Conservation (phyloP, 148 eudicot species). For the Chenopodium suecicum region DNA sequence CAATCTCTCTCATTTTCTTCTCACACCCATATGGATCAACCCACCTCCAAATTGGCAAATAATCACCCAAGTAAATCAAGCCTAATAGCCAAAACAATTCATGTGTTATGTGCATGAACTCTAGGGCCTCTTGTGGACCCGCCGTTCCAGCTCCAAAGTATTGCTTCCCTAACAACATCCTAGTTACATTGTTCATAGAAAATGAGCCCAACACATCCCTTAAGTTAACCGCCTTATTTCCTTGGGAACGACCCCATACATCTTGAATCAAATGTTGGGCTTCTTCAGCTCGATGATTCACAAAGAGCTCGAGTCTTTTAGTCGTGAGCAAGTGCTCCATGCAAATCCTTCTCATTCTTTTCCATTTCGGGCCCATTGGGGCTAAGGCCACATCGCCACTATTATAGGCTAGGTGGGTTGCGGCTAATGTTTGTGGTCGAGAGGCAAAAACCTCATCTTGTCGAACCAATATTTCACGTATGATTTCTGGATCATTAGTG, state of each 20-base stretch:
- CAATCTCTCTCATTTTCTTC: slow-evolving; percentile 87
- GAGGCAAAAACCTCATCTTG: slow-evolving; percentile 89
- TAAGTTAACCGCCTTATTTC: slow-evolving; percentile 47
- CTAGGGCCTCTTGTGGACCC: slow-evolving; percentile 82
- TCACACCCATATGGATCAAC: slow-evolving; percentile 87
- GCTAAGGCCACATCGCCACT: slow-evolving; percentile 91
- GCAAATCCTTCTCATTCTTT: slow-evolving; percentile 82
- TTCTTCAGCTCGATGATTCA: slow-evolving; percentile 62
- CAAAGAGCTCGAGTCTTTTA: slow-evolving; percentile 69
- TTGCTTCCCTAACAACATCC: slow-evolving; percentile 92
- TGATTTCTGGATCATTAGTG: slow-evolving; percentile 80
- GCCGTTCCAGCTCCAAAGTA: slow-evolving; percentile 71
- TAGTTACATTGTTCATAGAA: slow-evolving; percentile 95
- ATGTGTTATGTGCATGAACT: slow-evolving; percentile 94
- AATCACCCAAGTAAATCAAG: slow-evolving; percentile 88
- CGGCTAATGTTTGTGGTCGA: slow-evolving; percentile 80
- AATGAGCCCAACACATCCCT: slow-evolving; percentile 87
- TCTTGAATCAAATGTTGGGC: slow-evolving; percentile 75
- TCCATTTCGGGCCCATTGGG: slow-evolving; percentile 96
- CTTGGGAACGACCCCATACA: slow-evolving; percentile 50
- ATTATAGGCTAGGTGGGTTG: slow-evolving; percentile 73
- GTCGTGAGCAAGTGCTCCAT: slow-evolving; percentile 91
- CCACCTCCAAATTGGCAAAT: slow-evolving; percentile 94
- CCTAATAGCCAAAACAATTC: slow-evolving; percentile 85
- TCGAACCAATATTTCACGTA: slow-evolving; percentile 65